phyloP scores from a whole-genome alignment of 2,329 filamentous ascomycete species.

The Alternaria burnsii region DNA sequence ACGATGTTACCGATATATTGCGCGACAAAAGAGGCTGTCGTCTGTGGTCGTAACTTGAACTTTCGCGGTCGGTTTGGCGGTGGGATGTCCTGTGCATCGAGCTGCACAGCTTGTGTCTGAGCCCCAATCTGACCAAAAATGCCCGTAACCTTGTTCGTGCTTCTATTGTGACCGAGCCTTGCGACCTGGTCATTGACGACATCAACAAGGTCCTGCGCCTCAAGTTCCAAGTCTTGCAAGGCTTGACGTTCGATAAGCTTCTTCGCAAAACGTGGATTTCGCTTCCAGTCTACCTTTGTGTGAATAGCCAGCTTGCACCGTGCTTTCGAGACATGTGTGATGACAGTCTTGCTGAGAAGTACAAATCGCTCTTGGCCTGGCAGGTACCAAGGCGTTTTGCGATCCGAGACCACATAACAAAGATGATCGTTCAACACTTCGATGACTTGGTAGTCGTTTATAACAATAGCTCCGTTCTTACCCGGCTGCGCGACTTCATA shows the following conservation, averaged over 20 bases:
- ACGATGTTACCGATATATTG: slow-evolving; percentile 77
- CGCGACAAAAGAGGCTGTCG: slow-evolving; percentile 72
- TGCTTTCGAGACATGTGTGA: slow-evolving; percentile 91
- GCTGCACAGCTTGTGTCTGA: slow-evolving; percentile 67
- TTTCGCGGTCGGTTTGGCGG: slow-evolving; percentile 48
- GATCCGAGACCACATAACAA: slow-evolving; percentile 72
- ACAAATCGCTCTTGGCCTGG: slow-evolving; percentile 82
- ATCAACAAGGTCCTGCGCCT: slow-evolving; percentile 78
- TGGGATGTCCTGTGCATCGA: slow-evolving; percentile 48
- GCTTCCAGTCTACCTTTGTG: slow-evolving; percentile 86
- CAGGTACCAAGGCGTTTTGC: slow-evolving; percentile 79
- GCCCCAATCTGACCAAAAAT: slow-evolving; percentile 80
- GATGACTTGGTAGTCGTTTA: slow-evolving; percentile 85
- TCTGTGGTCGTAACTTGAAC: slow-evolving; percentile 60
- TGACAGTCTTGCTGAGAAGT: slow-evolving; percentile 87
- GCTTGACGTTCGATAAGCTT: slow-evolving; percentile 70
- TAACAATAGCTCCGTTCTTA: slow-evolving; percentile 55
- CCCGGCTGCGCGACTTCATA: slow-evolving; percentile 72
- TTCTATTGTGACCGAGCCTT: slow-evolving; percentile 74
- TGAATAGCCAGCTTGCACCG: slow-evolving; percentile 91
- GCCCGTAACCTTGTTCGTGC: slow-evolving; percentile 79
- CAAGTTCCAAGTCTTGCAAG: slow-evolving; percentile 75
- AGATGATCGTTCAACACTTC: slow-evolving; percentile 69
- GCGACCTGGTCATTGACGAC: slow-evolving; percentile 80
- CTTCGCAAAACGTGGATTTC: slow-evolving; percentile 55